These are phyloP conservation scores for Diaporthe amygdali DNA, from an alignment of 2,329 filamentous ascomycete genomes.

Conservation along the genomic window DNA sequence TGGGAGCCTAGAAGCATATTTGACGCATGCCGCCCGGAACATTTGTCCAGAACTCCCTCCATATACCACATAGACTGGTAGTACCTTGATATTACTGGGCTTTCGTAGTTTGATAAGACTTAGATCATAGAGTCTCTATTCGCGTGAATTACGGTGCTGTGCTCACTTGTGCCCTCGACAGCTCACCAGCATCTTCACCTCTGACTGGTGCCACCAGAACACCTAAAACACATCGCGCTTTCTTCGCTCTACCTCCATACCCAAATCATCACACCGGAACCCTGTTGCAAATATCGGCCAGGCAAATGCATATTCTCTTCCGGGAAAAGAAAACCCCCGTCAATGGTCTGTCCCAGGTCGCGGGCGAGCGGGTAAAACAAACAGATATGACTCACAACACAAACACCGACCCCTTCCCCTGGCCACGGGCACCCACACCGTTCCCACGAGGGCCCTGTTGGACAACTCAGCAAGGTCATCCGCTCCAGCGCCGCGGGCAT, in stretches of 20 bases:
- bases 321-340: no score
- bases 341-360: neutral
- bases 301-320: no score
- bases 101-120: no score
- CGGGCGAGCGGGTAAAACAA: neutral
- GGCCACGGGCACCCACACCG: neutral
- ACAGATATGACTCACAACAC: neutral
- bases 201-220: neutral
- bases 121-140: no score
- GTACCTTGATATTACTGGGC: no score
- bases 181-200: neutral
- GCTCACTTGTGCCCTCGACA: no score
- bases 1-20: neutral
- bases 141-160: neutral
- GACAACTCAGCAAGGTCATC: neutral
- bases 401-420: no score
- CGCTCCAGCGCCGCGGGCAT: neutral
- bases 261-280: no score
- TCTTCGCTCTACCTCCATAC: neutral
- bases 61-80: neutral
- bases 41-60: neutral
- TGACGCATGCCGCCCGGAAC: neutral
- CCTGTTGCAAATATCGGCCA: no score
- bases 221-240: neutral
- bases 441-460: neutral